A percentile compares a stretch with the other conserved stretches of the same genome.
Evolutionary conservation across 2,329 filamentous ascomycete species (phyloP).

Genomic region (Escovopsis sp.): DNA sequence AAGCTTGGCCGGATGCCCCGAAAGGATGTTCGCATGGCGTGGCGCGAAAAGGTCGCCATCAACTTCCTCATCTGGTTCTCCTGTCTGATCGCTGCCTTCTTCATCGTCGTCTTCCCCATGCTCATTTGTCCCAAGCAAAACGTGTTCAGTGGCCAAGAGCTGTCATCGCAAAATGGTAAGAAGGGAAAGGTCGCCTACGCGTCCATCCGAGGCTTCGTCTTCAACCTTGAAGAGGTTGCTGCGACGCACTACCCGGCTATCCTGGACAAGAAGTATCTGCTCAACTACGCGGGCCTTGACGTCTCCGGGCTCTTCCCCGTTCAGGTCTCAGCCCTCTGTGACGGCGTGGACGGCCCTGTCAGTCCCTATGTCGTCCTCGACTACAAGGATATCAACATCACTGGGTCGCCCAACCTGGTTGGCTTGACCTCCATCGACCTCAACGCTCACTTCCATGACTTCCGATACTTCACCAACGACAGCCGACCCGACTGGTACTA

Average conservation of each 20-base stretch:
- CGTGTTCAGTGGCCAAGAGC: conserved; percentile 67
- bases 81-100: conserved; percentile 67
- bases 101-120: conserved; percentile 76
- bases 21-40: conserved; percentile 83
- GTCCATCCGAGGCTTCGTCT: conserved; percentile 78
- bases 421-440: conserved; percentile 46
- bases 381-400: conserved; percentile 65
- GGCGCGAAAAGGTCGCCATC: conserved; percentile 96
- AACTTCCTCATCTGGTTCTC: conserved; percentile 92
- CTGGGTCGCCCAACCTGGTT: conserved; percentile 50
- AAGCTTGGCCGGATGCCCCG: conserved; percentile 72
- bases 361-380: conserved; percentile 68
- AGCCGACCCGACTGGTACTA: conserved; percentile 82
- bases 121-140: conserved; percentile 86
- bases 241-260: conserved; percentile 57
- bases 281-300: conserved; percentile 76
- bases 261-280: conserved; percentile 43
- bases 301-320: conserved; percentile 84
- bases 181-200: conserved; percentile 49
- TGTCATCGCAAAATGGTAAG: conserved; percentile 61
- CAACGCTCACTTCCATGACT: conserved; percentile 81
- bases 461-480: conserved; percentile 71
- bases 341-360: conserved; percentile 51
- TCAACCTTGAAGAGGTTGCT: conserved; percentile 62
- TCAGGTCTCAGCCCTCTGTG: conserved; percentile 84